Evolutionary conservation across 2,329 filamentous ascomycete species (phyloP), one percentile per base, ranked within the genome.

Genomic region (Cadophora malorum): DNA sequence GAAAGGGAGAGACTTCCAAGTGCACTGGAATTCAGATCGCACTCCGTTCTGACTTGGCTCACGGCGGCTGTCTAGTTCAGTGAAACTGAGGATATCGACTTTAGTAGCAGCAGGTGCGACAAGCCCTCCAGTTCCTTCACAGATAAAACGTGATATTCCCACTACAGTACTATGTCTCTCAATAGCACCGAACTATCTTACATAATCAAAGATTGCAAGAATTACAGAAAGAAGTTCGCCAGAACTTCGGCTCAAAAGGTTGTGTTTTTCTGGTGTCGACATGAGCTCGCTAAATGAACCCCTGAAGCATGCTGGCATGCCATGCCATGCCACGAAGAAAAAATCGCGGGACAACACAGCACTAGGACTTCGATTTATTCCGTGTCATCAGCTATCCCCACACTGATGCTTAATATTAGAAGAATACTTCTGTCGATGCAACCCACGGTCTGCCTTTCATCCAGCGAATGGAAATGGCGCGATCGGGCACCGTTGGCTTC

Each of bases 361-460:
- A 55, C 62, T 28, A n/a, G 21, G 33, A 41, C 63, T 49, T 53
- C 55, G 31, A 33, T 53, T 49, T 33, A 25, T 49, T 65, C 53
- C 28, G 55, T 60, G 38, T 58, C 63, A 58, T 53, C 23, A 33
- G 6, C 10, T 45, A 33, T 56, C 58, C 58, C 64, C 58, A 63
- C 35, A 50, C 52, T 58, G 21, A 45, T 33, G 58, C 47, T 45
- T 35, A 47, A 60, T 56, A 53, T 58, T 56, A 63, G 66, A 58
- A 50, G 49, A 52, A 58, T 50, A 28, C 63, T 63, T 38, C 53
- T 65, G 55, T 58, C 64, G 66, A 65, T 65, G 56, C 66, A 67
- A 25, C 49, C 58, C 58, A 58, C 62, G 33, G 10, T 64, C 28
- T 25, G 25, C 41, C 16, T 49, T 10, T 49, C 45, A 61, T 49